Evolutionary conservation across 495 filamentous ascomycete species (phyloP).

Genomic region (Pyrenula aspistea): DNA sequence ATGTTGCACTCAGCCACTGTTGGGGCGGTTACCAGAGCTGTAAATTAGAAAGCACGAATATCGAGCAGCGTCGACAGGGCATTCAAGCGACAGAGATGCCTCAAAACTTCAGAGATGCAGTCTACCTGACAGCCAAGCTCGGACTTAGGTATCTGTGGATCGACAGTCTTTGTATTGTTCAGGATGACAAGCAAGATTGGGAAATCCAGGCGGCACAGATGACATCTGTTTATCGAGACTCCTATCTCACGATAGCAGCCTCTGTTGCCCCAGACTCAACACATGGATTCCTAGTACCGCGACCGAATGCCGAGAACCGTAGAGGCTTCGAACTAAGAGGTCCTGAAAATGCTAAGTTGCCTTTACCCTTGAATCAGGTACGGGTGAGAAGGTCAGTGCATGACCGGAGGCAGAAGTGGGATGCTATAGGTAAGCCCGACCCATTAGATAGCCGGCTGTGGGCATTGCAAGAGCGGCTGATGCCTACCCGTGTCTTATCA

Average conservation of each 20-base stretch:
- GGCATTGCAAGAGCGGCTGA: neutral
- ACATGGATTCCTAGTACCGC: constrained; percentile 1
- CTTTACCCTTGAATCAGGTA: neutral
- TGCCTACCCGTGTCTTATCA: neutral
- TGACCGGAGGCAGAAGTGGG: neutral
- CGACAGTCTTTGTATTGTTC: constrained; percentile 4
- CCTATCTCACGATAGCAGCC: constrained; percentile 2
- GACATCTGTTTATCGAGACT: constrained; percentile 1
- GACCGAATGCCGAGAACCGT: neutral
- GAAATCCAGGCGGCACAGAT: constrained; percentile 1
- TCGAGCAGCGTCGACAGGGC: neutral
- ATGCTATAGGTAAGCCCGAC: neutral
- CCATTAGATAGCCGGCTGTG: neutral
- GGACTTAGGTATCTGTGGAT: constrained; percentile 3
- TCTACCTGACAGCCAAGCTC: neutral
- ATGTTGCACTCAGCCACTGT: neutral
- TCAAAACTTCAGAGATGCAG: neutral
- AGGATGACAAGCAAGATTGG: constrained; percentile 1
- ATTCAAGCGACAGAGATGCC: neutral
- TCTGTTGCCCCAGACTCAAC: constrained; percentile 1
- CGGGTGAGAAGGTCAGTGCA: neutral
- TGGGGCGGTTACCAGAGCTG: neutral
- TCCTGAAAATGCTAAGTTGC: neutral
- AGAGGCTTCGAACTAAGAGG: neutral
- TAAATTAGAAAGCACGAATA: neutral